Conservation (phyloP, 495 filamentous ascomycete genomes). For the Cercophora samala region DNA sequence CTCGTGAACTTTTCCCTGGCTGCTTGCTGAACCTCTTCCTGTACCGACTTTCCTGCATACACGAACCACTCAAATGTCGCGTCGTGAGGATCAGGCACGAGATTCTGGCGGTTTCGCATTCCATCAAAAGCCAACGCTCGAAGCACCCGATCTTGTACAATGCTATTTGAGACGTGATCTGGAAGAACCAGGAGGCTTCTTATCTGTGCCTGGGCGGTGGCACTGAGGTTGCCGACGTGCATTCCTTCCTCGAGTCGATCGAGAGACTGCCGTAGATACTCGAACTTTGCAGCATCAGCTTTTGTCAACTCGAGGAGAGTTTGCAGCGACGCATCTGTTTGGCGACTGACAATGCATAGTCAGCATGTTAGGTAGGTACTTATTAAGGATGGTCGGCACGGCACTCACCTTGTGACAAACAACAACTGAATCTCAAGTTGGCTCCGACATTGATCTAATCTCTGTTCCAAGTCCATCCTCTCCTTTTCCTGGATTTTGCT, state of each 20-base stretch:
- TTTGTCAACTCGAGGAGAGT: not conserved
- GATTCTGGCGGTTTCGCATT: not conserved
- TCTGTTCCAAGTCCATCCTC: constrained; percentile 22
- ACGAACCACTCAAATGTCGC: not conserved
- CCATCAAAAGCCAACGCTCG: not conserved
- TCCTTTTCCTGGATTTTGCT: constrained; percentile 22
- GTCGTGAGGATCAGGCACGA: not conserved
- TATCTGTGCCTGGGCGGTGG: not conserved
- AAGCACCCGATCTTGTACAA: not conserved
- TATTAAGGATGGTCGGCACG: not conserved
- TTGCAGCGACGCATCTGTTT: not conserved
- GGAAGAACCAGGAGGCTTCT: not conserved
- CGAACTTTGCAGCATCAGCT: not conserved
- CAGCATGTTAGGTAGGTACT: not conserved
- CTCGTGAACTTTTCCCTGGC: not conserved
- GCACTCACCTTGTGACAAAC: not conserved
- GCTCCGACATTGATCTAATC: constrained; percentile 13
- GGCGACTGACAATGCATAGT: not conserved
- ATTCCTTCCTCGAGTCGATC: not conserved
- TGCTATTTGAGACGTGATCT: not conserved
- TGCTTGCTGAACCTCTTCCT: not conserved
- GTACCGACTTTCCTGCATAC: not conserved
- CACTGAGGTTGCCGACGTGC: not conserved
- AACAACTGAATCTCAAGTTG: not conserved
- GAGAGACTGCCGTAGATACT: not conserved